Base-by-base conservation (phyloP, 169 alveolate species). In the Theileria parva region DNA sequence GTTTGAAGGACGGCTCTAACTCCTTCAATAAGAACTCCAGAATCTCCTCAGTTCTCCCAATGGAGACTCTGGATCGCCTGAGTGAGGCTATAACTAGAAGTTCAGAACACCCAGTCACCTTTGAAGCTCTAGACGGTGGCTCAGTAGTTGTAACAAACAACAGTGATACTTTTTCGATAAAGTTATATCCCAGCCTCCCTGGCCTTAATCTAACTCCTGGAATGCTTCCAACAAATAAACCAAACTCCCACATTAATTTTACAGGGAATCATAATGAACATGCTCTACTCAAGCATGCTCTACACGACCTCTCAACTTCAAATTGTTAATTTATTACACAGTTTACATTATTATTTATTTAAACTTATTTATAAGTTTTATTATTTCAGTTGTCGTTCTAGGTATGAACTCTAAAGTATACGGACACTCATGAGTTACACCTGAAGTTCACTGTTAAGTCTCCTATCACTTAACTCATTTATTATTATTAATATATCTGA, bases 61-160 rank as follows among this genome's bases (percentile, higher is more conserved):
- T 83, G 68, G 89, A 75, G 13, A 71, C 76, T 8, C 72, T 69
- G 30, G 27, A 48, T 19, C 70, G 63, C 37, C 61, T 83, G 17
- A 25, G 44, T 51, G 84, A 76, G 9, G 71, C 70, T n/a, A 44
- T 83, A 28, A 63, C 67, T 19, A 28, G 17, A 13, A 27, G 61
- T 19, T 44, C 67, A 19, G 81, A 32, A 28, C 48, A 65, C 21
- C 55, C 66, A 9, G 81, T 59, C 48, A 74, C 88, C 27, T 51
- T 83, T 21, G 85, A 83, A 11, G 89, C 86, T 0, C 66, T 73
- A 15, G 89, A 76, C 59, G 86, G 86, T 19, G 77, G 89, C 21
- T 70, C 68, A 55, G 67, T 83, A 15, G 76, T 67, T 15, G 80
- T 83, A 32, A 48, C 86, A 13, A 57, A 48, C 59, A 50, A 68